These are phyloP conservation scores for Exophiala viscosa DNA, from an alignment of 2,329 filamentous ascomycete genomes.

Conservation along the genomic window DNA sequence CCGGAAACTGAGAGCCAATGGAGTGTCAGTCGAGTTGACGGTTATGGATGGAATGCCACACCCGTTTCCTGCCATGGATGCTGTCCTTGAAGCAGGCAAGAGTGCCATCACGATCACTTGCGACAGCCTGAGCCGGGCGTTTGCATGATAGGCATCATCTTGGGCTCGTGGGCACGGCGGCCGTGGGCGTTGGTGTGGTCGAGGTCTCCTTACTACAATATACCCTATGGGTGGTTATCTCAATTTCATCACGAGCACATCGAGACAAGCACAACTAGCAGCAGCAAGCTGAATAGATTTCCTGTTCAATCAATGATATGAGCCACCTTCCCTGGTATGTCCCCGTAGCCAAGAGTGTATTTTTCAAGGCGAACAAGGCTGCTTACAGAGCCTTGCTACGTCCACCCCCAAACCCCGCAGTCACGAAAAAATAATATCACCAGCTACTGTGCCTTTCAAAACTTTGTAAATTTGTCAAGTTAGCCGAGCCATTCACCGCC, in stretches of 20 bases:
- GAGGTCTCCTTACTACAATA: neutral
- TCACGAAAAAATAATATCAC: too few species aligned
- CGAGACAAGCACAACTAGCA: neutral
- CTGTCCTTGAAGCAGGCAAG: conserved; percentile 49
- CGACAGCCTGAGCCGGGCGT: conserved; percentile 26
- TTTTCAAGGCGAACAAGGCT: too few species aligned
- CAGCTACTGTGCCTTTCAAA: too few species aligned
- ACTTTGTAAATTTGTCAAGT: too few species aligned
- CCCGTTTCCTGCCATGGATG: conserved; percentile 59
- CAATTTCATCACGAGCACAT: neutral
- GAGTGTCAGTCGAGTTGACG: conserved; percentile 48
- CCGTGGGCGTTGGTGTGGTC: neutral
- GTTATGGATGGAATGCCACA: conserved; percentile 56
- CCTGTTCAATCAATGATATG: too few species aligned
- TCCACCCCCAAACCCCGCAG: too few species aligned
- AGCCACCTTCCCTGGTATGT: too few species aligned
- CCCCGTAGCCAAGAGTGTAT: too few species aligned
- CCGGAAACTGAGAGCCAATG: conserved; percentile 45
- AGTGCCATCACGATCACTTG: conserved; percentile 49
- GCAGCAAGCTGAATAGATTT: too few species aligned
- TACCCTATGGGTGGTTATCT: neutral
- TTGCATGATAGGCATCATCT: conserved; percentile 5
- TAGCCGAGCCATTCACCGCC: too few species aligned
- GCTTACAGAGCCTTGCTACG: too few species aligned
- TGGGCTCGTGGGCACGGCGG: too few species aligned